Percentiles rank a stretch among this genome's conserved stretches.
Evolutionary conservation across 352 stramenopile species (phyloP).

Genomic region (Phytophthora quininea): DNA sequence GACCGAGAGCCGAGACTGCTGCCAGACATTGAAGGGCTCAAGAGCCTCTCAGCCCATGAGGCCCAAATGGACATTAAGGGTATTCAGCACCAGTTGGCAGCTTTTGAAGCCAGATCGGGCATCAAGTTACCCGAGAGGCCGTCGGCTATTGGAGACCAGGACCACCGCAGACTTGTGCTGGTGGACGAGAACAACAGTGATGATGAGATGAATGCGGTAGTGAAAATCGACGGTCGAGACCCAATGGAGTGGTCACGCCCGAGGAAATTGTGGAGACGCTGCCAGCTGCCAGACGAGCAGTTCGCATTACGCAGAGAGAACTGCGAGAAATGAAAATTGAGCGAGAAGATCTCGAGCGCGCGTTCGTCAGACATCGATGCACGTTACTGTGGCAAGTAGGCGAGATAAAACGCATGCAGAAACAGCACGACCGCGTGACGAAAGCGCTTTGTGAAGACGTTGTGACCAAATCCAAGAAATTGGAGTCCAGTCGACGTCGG

Average conservation of each 20-base stretch:
- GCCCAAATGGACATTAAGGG: slow-evolving; percentile 61
- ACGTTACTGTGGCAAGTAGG: slow-evolving; percentile 68
- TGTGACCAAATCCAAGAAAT: slow-evolving; percentile 51
- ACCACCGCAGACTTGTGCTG: slow-evolving; percentile 31
- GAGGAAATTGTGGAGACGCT: slow-evolving; percentile 81
- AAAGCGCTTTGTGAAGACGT: slow-evolving; percentile 50
- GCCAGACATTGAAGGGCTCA: slow-evolving; percentile 65
- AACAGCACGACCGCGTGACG: slow-evolving; percentile 71
- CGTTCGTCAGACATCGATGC: slow-evolving; percentile 71
- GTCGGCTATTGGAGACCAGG: slow-evolving; percentile 23
- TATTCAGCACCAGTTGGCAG: slow-evolving; percentile 53
- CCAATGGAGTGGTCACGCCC: slow-evolving; percentile 59
- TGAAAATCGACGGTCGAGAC: slow-evolving; percentile 49
- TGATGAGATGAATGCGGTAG: slow-evolving; percentile 25
- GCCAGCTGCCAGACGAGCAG: slow-evolving; percentile 62
- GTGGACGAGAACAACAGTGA: slow-evolving; percentile 38
- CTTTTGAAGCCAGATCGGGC: slow-evolving; percentile 48
- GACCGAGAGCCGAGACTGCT: slow-evolving; percentile 52
- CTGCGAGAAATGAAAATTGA: slow-evolving; percentile 70
- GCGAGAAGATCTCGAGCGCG: slow-evolving; percentile 75
- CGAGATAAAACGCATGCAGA: slow-evolving; percentile 75
- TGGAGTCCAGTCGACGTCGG: slow-evolving; percentile 73
- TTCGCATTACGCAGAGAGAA: slow-evolving; percentile 80
- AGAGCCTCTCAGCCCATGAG: slow-evolving; percentile 52
- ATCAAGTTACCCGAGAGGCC: slow-evolving; percentile 22